Evolutionary conservation across 352 stramenopile genomes (phyloP).

Genomic region (Phytophthora melonis): DNA sequence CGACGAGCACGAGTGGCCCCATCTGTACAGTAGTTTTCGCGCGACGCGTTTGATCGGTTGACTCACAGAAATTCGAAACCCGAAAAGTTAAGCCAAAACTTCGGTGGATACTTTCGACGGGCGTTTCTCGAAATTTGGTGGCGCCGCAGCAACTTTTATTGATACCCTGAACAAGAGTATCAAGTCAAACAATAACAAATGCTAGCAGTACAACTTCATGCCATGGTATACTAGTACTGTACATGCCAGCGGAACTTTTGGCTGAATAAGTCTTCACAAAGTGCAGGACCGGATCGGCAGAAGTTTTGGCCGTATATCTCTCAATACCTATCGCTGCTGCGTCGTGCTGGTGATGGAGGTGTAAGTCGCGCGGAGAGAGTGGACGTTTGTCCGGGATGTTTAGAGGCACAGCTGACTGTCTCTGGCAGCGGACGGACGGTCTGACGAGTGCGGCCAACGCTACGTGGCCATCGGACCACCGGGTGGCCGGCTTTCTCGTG

Average conservation of each 20-base stretch:
- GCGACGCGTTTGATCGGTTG: not conserved
- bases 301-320: conserved; percentile 38
- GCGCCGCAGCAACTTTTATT: not conserved
- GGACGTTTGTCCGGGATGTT: conserved; percentile 19
- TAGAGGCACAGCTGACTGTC: conserved; percentile 28
- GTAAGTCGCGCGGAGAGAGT: conserved; percentile 29
- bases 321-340: conserved; percentile 34
- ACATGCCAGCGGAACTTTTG: not conserved
- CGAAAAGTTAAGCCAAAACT: conserved; percentile 29
- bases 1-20: conserved; percentile 10
- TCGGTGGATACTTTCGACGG: conserved; percentile 30
- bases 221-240: not conserved
- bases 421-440: conserved; percentile 14
- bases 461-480: conserved; percentile 31
- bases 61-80: conserved; percentile 9
- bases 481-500: conserved; percentile 13
- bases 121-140: conserved; percentile 27
- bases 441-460: conserved; percentile 17
- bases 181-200: not conserved
- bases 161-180: not conserved
- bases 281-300: conserved; percentile 10
- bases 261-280: not conserved
- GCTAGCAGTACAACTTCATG: no score
- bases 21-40: conserved; percentile 26
- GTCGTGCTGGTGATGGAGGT: conserved; percentile 28